Evolutionary conservation across 805 yeast genomes (phyloP).

Genomic region (Sugiyamaella qingdaonensis): DNA sequence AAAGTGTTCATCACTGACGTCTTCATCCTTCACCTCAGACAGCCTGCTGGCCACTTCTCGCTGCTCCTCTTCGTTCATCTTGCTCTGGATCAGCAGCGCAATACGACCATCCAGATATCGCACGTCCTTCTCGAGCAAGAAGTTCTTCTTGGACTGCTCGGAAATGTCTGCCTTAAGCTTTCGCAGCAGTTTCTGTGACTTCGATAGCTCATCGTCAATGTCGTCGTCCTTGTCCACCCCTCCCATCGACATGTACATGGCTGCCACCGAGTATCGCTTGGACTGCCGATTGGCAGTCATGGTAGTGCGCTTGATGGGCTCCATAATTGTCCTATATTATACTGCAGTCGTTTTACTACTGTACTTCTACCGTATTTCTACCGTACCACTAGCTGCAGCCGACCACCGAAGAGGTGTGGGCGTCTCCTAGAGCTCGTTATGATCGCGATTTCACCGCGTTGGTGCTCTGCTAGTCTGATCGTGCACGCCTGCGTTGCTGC

Average conservation of each 20-base stretch:
- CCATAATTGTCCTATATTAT: too few species aligned
- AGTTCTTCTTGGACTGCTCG: constrained; percentile 35
- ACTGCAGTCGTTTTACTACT: too few species aligned
- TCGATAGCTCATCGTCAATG: constrained; percentile 33
- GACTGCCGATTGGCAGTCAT: constrained; percentile 25
- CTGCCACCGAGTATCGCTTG: constrained; percentile 35
- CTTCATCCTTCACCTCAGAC: constrained; percentile 20
- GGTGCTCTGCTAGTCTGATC: too few species aligned
- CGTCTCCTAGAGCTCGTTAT: too few species aligned
- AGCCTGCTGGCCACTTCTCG: constrained; percentile 33
- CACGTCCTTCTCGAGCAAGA: constrained; percentile 36
- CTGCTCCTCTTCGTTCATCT: constrained; percentile 35
- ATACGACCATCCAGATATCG: constrained; percentile 37
- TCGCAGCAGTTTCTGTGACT: constrained; percentile 31
- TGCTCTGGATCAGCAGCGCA: constrained; percentile 37
- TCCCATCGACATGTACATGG: constrained; percentile 33
- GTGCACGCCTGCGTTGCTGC: not conserved
- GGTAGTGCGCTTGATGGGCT: not conserved
- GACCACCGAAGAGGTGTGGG: too few species aligned
- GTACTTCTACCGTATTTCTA: too few species aligned
- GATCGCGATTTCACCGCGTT: too few species aligned
- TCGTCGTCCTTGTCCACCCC: constrained; percentile 35
- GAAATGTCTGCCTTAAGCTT: constrained; percentile 34
- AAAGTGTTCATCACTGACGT: constrained; percentile 22
- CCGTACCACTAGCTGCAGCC: too few species aligned